phyloP scores from a whole-genome alignment of 169 alveolate genomes.

The Eimeria maxima region DNA sequence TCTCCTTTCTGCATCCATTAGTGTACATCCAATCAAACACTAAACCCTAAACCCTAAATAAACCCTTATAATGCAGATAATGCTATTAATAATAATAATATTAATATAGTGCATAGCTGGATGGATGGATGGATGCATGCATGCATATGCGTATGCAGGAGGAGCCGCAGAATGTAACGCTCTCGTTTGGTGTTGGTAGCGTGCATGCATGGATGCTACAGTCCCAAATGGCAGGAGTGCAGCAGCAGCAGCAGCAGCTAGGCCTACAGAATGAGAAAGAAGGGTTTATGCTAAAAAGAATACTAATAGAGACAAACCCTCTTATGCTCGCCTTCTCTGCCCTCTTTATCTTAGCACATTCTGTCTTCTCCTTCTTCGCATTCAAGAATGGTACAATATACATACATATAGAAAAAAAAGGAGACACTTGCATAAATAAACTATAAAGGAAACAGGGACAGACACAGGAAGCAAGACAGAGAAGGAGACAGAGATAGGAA shows the following conservation, averaged over 20 bases:
- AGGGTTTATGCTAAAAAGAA: slow-evolving; percentile 93
- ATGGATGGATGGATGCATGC: no score
- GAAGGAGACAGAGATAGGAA: not conserved
- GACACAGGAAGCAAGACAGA: not conserved
- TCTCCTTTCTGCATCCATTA: not conserved
- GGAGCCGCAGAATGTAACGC: slow-evolving; percentile 21
- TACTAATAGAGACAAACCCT: slow-evolving; percentile 92
- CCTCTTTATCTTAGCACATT: slow-evolving; percentile 91
- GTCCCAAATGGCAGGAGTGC: slow-evolving; percentile 68
- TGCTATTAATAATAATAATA: no score
- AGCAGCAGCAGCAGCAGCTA: slow-evolving; percentile 10
- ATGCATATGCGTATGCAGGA: not conserved
- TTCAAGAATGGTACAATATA: slow-evolving; percentile 90
- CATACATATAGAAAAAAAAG: no score
- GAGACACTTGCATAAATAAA: no score
- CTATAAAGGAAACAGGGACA: not conserved
- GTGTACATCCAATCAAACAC: not conserved
- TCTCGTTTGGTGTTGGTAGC: slow-evolving; percentile 57
- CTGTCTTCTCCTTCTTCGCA: slow-evolving; percentile 95
- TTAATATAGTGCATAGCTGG: no score
- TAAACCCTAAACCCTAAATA: not conserved
- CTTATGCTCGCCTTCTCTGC: slow-evolving; percentile 92
- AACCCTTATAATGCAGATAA: no score
- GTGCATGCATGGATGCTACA: slow-evolving; percentile 67
- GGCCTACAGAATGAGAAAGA: slow-evolving; percentile 86